Evolutionary conservation across 768 basidiomycete species (phyloP).

Genomic region (Kwoniella pini): DNA sequence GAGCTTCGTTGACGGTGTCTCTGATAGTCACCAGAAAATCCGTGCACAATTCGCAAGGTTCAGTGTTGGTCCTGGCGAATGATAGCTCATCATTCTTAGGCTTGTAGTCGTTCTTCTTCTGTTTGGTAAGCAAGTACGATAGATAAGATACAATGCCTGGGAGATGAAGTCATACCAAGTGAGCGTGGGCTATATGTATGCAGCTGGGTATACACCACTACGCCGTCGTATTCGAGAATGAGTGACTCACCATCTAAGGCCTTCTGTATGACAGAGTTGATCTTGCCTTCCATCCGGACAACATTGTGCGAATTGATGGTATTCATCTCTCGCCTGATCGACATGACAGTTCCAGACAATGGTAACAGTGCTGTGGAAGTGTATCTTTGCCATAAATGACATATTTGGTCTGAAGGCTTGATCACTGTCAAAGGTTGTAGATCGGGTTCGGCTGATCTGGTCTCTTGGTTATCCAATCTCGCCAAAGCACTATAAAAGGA

Average conservation of each 20-base stretch:
- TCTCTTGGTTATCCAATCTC: conserved; percentile 71
- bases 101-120: conserved; percentile 95
- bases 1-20: conserved; percentile 69
- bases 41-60: conserved; percentile 83
- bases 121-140: conserved; percentile 73
- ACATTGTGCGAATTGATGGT: conserved; percentile 87
- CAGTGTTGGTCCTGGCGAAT: conserved; percentile 90
- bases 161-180: not conserved
- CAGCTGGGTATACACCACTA: too few species aligned
- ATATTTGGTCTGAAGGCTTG: conserved; percentile 76
- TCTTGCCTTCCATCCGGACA: conserved; percentile 77
- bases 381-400: conserved; percentile 97
- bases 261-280: conserved; percentile 76
- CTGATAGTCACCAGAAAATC: conserved; percentile 79
- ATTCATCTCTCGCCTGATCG: conserved; percentile 85
- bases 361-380: conserved; percentile 86
- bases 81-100: conserved; percentile 94
- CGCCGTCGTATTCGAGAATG: not conserved
- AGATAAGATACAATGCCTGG: conserved; percentile 75
- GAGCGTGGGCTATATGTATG: too few species aligned
- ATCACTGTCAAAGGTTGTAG: conserved; percentile 69
- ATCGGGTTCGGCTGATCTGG: conserved; percentile 72
- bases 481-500: conserved; percentile 63
- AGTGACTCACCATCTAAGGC: conserved; percentile 70
- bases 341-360: conserved; percentile 73